Base-by-base conservation (phyloP, 1,139 yeast genomes). In the Scheffersomyces cryptocercus region DNA sequence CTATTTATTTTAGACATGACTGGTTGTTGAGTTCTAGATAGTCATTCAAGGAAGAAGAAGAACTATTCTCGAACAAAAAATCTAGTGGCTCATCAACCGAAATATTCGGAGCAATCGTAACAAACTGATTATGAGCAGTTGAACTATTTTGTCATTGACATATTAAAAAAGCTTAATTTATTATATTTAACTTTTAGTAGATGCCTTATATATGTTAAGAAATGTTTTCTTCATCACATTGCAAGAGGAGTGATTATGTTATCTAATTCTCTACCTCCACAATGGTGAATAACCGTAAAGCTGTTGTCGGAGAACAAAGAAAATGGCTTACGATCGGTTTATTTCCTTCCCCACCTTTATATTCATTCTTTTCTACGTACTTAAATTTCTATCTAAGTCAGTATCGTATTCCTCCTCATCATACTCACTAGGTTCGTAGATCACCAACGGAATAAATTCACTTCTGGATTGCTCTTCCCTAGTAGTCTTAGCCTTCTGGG, bases 371-470 rank as follows among this genome's bases (percentile, higher is more conserved):
- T 16, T 3, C 41, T 41, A 53, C 20, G 44, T 45, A 28, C 53
- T 45, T 38, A 55, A 42, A 35, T 46, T 50, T 42, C 45, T 62
- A 52, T 74, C 79, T 41, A 73, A 58, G 46, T 73, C 78, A 8
- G 76, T 61, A 48, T 73, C 75, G 48, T 71, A 73, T 50, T 75
- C 80, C 46, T 74, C 79, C 44, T 73, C 78, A 38, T 74, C 79
- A 41, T 64, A 65, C 46, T 75, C 80, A 50, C 78, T 73, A 3
- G 79, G 80, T 51, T 74, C 79, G 47, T 70, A 68, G 20, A 75
- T 70, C 4, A 74, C 72, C 45, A 75, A 60, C 1, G 80, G 80
- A 5, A 70, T 66, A 48, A 75, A 74, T 30, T 72, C 76, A 39
- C 62, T 65, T 16, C 56, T 59, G 29, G 62, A 58, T 20, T 46